Conservation (phyloP, 768 basidiomycete genomes). For the Suillus subaureus region DNA sequence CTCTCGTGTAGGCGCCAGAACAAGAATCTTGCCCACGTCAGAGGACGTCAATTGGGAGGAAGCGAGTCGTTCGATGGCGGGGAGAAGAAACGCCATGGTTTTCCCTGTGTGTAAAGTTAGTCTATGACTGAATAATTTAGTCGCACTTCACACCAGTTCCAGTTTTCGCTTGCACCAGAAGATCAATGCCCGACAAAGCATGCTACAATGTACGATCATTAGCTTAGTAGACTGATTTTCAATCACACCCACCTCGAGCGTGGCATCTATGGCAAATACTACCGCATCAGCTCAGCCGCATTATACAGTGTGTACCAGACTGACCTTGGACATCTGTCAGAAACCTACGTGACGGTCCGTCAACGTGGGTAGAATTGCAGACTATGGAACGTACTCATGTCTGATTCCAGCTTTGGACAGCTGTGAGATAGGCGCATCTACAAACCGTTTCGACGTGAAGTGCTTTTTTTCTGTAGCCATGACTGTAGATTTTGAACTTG, state of each 20-base stretch:
- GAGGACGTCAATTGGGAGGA: constrained; percentile 37
- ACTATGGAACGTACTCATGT: constrained; percentile 40
- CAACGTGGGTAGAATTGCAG: constrained; percentile 3
- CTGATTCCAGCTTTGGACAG: constrained; percentile 43
- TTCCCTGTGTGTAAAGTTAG: constrained; percentile 44
- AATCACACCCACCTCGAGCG: constrained; percentile 36
- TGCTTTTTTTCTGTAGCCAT: constrained; percentile 24
- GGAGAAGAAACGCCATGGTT: constrained; percentile 77
- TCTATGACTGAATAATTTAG: not conserved
- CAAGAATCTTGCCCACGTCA: constrained; percentile 42
- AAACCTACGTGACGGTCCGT: constrained; percentile 29
- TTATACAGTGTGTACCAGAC: constrained; percentile 7
- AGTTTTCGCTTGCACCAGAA: constrained; percentile 57
- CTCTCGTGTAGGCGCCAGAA: constrained; percentile 76
- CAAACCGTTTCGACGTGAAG: constrained; percentile 30
- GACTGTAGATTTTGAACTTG: not conserved
- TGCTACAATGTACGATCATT: constrained; percentile 26
- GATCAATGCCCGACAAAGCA: constrained; percentile 45
- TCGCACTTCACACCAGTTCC: constrained; percentile 53
- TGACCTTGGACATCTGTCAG: constrained; percentile 52
- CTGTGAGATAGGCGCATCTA: constrained; percentile 39
- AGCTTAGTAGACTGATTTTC: not conserved
- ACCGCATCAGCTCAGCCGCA: not conserved
- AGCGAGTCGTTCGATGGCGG: constrained; percentile 67
- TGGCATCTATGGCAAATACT: constrained; percentile 34